Percentiles rank a stretch among this genome's conserved stretches.
Evolutionary conservation across 1,139 yeast genomes (phyloP).

Genomic region (Protomyces arabidopsidicola): DNA sequence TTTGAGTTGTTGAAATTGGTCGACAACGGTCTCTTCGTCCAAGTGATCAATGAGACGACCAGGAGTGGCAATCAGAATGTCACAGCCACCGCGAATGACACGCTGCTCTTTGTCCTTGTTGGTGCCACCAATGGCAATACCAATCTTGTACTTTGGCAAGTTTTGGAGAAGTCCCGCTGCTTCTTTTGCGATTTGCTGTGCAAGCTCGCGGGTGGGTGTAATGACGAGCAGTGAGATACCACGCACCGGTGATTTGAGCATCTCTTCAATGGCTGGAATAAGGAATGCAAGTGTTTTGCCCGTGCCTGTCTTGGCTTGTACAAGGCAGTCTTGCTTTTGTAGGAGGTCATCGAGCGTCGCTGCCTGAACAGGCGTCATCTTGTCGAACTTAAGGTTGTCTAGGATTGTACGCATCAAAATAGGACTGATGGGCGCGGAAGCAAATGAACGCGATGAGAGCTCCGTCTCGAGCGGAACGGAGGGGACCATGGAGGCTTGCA

Average conservation of each 20-base stretch:
- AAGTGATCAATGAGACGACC: conserved; percentile 94
- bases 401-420: conserved; percentile 19
- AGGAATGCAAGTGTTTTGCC: conserved; percentile 95
- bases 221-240: conserved; percentile 75
- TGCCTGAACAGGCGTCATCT: conserved; percentile 89
- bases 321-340: conserved; percentile 92
- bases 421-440: conserved; percentile 4
- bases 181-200: conserved; percentile 93
- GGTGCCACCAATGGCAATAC: conserved; percentile 97
- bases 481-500: neutral
- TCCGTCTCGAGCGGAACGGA: neutral
- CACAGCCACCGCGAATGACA: conserved; percentile 81
- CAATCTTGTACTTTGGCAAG: conserved; percentile 62
- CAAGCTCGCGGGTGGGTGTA: conserved; percentile 87
- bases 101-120: conserved; percentile 88
- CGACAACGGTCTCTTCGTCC: conserved; percentile 86
- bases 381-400: conserved; percentile 77
- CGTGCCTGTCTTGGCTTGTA: conserved; percentile 97
- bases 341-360: conserved; percentile 90
- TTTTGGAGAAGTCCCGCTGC: conserved; percentile 93
- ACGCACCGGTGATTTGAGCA: conserved; percentile 79
- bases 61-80: conserved; percentile 90
- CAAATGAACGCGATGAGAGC: neutral
- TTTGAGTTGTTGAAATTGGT: conserved; percentile 87
- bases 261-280: conserved; percentile 88